phyloP scores from a whole-genome alignment of 441 rosid genomes.

The Syzygium malaccense region DNA sequence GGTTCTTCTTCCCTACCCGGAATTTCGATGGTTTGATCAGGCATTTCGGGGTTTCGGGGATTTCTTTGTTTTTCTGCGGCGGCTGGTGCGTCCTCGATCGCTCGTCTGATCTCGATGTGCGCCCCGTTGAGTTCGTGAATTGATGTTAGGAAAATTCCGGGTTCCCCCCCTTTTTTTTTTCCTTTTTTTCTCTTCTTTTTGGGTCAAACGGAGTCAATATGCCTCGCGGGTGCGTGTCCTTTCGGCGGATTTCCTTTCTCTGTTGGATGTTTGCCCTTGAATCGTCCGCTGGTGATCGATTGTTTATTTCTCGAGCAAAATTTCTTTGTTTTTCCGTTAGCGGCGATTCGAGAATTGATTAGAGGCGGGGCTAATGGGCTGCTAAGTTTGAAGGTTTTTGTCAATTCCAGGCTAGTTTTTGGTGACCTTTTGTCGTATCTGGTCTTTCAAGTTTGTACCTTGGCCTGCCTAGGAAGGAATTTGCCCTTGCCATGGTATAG shows the following conservation, averaged over 20 bases:
- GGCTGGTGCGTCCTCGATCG: background rate
- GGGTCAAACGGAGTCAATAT: background rate
- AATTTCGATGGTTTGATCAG: background rate
- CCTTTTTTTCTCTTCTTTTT: fast-evolving
- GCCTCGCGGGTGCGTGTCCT: background rate
- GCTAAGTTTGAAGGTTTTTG: background rate
- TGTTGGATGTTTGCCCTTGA: background rate
- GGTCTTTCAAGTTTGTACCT: background rate
- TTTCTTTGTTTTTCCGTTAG: background rate
- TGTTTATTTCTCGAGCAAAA: background rate
- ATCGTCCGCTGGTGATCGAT: background rate
- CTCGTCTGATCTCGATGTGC: background rate
- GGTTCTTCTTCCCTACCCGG: background rate
- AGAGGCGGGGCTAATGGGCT: background rate
- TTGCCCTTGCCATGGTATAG: background rate
- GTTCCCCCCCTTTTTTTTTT: background rate
- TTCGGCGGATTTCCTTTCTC: background rate
- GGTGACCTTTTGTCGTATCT: background rate
- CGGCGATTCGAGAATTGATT: background rate
- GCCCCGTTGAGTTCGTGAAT: background rate
- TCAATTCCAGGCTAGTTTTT: background rate
- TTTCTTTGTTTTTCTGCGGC: background rate
- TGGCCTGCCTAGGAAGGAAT: background rate
- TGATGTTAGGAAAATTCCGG: background rate
- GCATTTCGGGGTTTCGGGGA: background rate